These are phyloP conservation scores for Colletotrichum tanaceti DNA, from an alignment of 2,329 filamentous ascomycete species.

Conservation along the genomic window DNA sequence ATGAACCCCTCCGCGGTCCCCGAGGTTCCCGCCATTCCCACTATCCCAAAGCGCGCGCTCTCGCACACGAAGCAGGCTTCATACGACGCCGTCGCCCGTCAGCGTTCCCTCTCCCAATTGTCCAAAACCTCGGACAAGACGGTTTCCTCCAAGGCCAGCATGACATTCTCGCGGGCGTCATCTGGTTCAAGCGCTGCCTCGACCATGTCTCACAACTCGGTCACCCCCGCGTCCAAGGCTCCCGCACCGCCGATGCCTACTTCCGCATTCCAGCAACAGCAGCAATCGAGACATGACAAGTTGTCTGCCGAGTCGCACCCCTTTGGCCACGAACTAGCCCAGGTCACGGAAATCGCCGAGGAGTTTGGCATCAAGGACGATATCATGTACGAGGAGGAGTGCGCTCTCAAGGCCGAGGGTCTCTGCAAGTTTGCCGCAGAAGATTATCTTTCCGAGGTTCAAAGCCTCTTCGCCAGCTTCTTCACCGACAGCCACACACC, in stretches of 20 bases:
- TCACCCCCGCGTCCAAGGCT: constrained; percentile 45
- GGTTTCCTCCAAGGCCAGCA: constrained; percentile 67
- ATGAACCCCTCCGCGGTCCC: constrained; percentile 56
- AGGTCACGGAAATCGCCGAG: constrained; percentile 93
- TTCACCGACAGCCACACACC: constrained; percentile 56
- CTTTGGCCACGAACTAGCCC: constrained; percentile 89
- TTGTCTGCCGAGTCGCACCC: constrained; percentile 68
- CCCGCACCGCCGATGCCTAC: constrained; percentile 49
- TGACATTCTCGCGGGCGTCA: constrained; percentile 64
- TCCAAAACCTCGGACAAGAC: constrained; percentile 66
- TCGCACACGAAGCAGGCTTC: constrained; percentile 89
- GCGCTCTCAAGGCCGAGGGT: constrained; percentile 75
- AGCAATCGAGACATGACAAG: constrained; percentile 46
- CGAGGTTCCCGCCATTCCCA: constrained; percentile 65
- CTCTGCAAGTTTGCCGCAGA: constrained; percentile 80
- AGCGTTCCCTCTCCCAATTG: constrained; percentile 70
- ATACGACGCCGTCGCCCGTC: constrained; percentile 78
- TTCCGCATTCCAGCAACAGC: constrained; percentile 51
- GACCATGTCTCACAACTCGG: constrained; percentile 56
- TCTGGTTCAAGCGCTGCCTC: constrained; percentile 67
- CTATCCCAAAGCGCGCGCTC: constrained; percentile 80
- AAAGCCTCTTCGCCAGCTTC: constrained; percentile 72
- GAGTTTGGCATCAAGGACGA: constrained; percentile 77
- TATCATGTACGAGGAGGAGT: constrained; percentile 79
- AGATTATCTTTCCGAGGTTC: constrained; percentile 86